Conservation (phyloP, 176 grass and related monocot species). For the Lolium multiflorum region DNA sequence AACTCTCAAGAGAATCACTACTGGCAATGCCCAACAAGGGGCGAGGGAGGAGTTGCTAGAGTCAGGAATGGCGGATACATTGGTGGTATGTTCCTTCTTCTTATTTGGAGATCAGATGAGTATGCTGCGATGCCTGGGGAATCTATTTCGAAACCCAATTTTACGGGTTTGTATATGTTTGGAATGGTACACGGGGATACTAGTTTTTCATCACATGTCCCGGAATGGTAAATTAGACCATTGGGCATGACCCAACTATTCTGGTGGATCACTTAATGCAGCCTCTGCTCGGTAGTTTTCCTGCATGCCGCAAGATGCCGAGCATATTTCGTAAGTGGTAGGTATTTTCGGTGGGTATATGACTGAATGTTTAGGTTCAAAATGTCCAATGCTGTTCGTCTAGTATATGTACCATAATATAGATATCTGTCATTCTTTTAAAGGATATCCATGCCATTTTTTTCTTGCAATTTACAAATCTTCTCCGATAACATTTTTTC, state of each 20-base stretch:
- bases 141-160: constrained; percentile 7
- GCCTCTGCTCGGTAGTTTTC: not conserved
- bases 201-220: no score
- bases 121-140: not conserved
- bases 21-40: constrained; percentile 54
- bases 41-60: constrained; percentile 85
- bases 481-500: constrained; percentile 10
- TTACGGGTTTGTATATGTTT: not conserved
- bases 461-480: constrained; percentile 13
- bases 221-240: not conserved
- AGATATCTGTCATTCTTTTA: constrained; percentile 24
- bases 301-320: not conserved
- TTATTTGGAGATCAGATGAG: not conserved
- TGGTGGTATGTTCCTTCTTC: constrained; percentile 59
- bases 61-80: constrained; percentile 78
- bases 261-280: not conserved
- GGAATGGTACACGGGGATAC: not conserved
- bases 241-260: constrained; percentile 5
- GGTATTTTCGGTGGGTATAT: constrained; percentile 8
- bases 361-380: not conserved
- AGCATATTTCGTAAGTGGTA: not conserved
- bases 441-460: not conserved
- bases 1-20: constrained; percentile 70
- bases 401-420: constrained; percentile 4
- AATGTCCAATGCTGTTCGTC: not conserved